Base-by-base conservation (phyloP, 305 asterid genomes). In the Fraxinus xanthoxyloides region DNA sequence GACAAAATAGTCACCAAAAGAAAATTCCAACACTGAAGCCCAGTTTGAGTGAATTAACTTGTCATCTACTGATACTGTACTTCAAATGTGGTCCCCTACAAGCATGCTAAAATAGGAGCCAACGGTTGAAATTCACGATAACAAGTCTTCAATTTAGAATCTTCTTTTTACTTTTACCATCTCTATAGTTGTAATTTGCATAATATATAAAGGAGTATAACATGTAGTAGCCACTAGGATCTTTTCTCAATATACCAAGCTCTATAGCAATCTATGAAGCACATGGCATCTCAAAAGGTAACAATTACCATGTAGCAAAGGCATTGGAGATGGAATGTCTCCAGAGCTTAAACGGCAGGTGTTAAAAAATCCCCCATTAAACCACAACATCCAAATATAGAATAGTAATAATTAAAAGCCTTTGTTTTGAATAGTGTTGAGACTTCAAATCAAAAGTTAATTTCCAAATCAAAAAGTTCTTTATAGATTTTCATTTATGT, bases 391-490 rank as follows among this genome's bases (percentile, higher is more conserved):
- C 32, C 17, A 40, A 38, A 36, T 23, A 40, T 46, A 35, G 43
- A 9, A 13, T 67, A 5, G 35, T 26, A 13, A 26, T 26, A 9
- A 21, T 56, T 56, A 21, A n/a, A 19, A 9, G 4, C 63, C 40
- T 28, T 9, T 43, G 65, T 1, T 30, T 54, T 38, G n/a, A 1
- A 34, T 35, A 75, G 75, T 31, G 17, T 9, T 17, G 61, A 17
- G 19, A 72, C 30, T 21, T 56, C 72, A 82, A 1, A 8, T 48
- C 46, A 75, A 34, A 80, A 13, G 56, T 15, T 74, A 65, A 65
- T 78, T 17, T 43, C 82, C 61, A 54, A 12, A 72, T 73, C n/a
- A 35, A 35, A 70, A 30, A 43, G 61, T 80, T 65, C 56, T 63
- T 74, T 38, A 61, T 56, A 7, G 40, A 13, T 12, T 79, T 46